Base-by-base conservation (phyloP, 106 monocot species). In the Narthecium ossifragum region DNA sequence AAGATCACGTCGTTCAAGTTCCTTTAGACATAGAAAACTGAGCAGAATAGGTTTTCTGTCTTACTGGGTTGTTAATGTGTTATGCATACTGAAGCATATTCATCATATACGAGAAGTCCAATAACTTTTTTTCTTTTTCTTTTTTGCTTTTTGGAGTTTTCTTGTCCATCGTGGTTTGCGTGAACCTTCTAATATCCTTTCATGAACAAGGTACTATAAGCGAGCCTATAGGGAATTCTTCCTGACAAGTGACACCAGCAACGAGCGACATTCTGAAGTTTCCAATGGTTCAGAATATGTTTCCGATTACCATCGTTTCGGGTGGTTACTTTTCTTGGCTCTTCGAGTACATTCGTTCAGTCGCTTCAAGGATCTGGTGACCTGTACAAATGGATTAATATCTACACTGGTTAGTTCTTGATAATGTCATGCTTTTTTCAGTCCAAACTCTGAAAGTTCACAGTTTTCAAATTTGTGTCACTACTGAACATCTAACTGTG, bases 301-400 rank as follows among this genome's bases (percentile, higher is more conserved):
- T 54, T 80, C 96, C 43, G 96, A 90, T 25, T 86, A 72, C 46
- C 88, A 86, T 74, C 83, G 76, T 4, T 96, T 96, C 74, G 96
- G 96, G 58, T 96, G 96, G 96, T 72, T 96, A 31, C 55, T 96
- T 24, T 90, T 96, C 72, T 69, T 96, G 71, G 83, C 80, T 46
- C 53, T 86, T 57, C 81, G 90, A 23, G 55, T 87, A 29, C 90
- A 90, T 68, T 72, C 76, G 25, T 90, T 86, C 38, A 69, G 80
- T 39, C 80, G 80, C 41, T 83, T 78, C 73, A 90, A 76, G 61
- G 96, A 96, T 84, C 69, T 96, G 6, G 96, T 90, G 20, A 86
- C 96, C 5, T 90, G 80, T 48, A 90, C 86, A 17, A 96, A 86
- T 81, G 90, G 83, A 53, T 37, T 96, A 46, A 76, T 90, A 53